These are phyloP conservation scores for Vitis labrusca DNA, from an alignment of 164 flowering plant species.

Conservation along the genomic window DNA sequence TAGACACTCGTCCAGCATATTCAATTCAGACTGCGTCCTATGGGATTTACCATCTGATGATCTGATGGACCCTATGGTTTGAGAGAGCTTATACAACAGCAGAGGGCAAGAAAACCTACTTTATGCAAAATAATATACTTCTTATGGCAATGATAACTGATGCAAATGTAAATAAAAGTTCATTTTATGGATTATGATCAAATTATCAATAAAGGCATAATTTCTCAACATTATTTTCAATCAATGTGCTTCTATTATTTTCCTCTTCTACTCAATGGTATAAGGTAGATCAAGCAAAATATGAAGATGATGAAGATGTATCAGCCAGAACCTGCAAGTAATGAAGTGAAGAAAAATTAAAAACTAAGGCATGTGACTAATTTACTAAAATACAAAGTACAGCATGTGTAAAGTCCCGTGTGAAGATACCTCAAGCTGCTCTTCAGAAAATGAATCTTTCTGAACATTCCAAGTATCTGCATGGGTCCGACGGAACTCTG, in stretches of 20 bases:
- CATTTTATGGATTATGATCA: constrained; percentile 6
- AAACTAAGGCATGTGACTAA: neutral
- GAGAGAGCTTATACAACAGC: constrained; percentile 4
- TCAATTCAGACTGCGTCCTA: constrained; percentile 65
- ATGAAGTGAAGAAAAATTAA: neutral
- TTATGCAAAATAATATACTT: constrained; percentile 13
- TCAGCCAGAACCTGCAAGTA: constrained; percentile 84
- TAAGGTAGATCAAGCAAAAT: constrained; percentile 70
- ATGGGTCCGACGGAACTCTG: constrained; percentile 95
- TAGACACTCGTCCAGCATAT: constrained; percentile 37
- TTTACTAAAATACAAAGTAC: neutral
- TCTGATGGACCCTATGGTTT: constrained; percentile 69
- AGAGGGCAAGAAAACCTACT: neutral
- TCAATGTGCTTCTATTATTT: constrained; percentile 8
- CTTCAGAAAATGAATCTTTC: constrained; percentile 82
- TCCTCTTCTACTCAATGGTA: neutral
- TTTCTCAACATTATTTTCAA: neutral
- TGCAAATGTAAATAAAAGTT: constrained; percentile 27
- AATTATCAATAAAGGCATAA: neutral
- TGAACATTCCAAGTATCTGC: constrained; percentile 97
- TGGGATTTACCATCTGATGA: constrained; percentile 90
- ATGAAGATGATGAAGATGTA: constrained; percentile 91
- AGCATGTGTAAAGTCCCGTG: neutral
- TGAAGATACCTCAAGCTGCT: constrained; percentile 82
- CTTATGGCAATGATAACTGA: neutral